These are phyloP conservation scores for Serendipita vermifera DNA, from an alignment of 768 basidiomycete genomes.

Conservation along the genomic window DNA sequence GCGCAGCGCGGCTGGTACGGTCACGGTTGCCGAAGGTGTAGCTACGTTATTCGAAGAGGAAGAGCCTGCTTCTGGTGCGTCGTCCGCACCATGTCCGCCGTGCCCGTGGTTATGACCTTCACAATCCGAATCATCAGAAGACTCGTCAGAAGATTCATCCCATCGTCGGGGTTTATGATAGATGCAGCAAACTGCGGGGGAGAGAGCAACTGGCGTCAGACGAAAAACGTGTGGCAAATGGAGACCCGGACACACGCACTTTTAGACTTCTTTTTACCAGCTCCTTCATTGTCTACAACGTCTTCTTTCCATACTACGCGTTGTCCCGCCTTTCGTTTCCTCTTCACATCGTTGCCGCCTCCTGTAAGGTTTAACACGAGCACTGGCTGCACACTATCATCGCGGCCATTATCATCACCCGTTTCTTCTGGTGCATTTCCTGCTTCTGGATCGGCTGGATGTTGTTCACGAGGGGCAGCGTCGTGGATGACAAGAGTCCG, in stretches of 20 bases:
- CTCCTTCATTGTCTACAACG: slow-evolving; percentile 82
- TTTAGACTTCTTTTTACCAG: slow-evolving; percentile 85
- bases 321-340: slow-evolving; percentile 20
- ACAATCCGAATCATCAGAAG: slow-evolving; percentile 14
- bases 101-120: slow-evolving; percentile 17
- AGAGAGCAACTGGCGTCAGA: not conserved
- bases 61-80: slow-evolving; percentile 13
- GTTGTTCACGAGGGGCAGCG: slow-evolving; percentile 6
- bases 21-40: slow-evolving; percentile 16
- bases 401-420: not conserved
- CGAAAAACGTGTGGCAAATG: not conserved
- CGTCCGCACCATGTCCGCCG: slow-evolving; percentile 11
- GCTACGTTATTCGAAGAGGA: slow-evolving; percentile 14
- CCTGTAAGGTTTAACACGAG: not conserved
- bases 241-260: slow-evolving; percentile 41
- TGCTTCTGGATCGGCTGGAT: slow-evolving; percentile 16
- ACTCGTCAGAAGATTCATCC: slow-evolving; percentile 62
- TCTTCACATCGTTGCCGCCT: not conserved
- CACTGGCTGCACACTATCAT: not conserved
- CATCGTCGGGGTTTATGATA: slow-evolving; percentile 72
- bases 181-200: slow-evolving; percentile 80
- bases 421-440: slow-evolving; percentile 20
- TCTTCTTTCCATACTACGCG: slow-evolving; percentile 74
- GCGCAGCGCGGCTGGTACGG: slow-evolving; percentile 20
- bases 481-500: slow-evolving; percentile 23